A percentile compares a stretch with the other conserved stretches of the same genome.
These are phyloP conservation scores for Effrenium voratum DNA, from an alignment of 73 alveolate species.

Conservation along the genomic window DNA sequence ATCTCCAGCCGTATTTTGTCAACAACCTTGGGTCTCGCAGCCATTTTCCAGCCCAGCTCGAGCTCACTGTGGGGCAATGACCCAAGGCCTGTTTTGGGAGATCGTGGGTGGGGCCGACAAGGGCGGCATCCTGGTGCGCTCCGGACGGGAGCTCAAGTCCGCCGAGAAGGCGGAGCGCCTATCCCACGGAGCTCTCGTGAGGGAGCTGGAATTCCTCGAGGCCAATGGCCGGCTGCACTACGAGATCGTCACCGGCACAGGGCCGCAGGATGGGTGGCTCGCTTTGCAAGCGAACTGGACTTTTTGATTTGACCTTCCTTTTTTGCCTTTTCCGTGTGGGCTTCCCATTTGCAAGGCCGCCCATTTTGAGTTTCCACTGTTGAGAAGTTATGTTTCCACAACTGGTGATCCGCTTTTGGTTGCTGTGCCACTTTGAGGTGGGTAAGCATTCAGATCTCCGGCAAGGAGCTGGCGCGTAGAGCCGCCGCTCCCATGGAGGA, in stretches of 20 bases:
- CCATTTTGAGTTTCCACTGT: background rate
- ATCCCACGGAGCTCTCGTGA: conserved; percentile 58
- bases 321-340: too few species aligned
- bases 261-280: too few species aligned
- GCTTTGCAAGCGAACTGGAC: too few species aligned
- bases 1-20: too few species aligned
- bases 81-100: conserved; percentile 56
- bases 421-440: background rate
- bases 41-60: too few species aligned
- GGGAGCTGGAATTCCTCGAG: conserved; percentile 31
- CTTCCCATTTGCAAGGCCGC: too few species aligned
- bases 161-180: conserved; percentile 32
- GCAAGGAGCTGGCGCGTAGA: conserved; percentile 41
- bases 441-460: conserved; percentile 42
- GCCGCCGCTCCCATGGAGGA: conserved; percentile 56
- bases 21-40: too few species aligned
- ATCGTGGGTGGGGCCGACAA: conserved; percentile 56
- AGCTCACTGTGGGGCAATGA: conserved; percentile 1
- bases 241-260: background rate
- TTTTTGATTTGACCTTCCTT: background rate
- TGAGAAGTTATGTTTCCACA: background rate
- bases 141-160: conserved; percentile 33
- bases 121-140: conserved; percentile 49
- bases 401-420: background rate
- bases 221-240: conserved; percentile 46